Evolutionary conservation across 495 filamentous ascomycete species (phyloP), one percentile per base, ranked within the genome.

Genomic region (Tuber calosporum): DNA sequence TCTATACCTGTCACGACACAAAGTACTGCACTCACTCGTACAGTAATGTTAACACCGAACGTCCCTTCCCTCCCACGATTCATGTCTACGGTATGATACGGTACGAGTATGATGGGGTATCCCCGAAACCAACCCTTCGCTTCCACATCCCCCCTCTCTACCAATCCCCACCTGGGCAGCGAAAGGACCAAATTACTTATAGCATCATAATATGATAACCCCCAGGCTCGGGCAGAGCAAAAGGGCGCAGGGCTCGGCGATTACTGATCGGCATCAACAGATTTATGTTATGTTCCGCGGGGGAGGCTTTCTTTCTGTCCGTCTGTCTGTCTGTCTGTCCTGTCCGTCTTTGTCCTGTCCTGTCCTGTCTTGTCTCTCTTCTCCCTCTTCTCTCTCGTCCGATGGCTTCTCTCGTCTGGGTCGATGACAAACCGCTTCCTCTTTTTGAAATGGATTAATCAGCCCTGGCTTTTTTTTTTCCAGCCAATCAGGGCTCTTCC

Each of bases 401-500:
- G 53, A 62, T 30, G 30, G 53, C 30, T 30, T 62, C 53, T 30
- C 13, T 9, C 30, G 53, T 30, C n/a, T 62, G 53, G 53, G 53
- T 62, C 53, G 53, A 62, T 62, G 53, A 62, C 53, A 62, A 62
- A 62, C 30, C 53, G 53, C 26, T 62, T 62, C 53, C 53, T 62
- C 53, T 62, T 62, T 62, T 30, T 3, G 53, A 26, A 30, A 30
- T 30, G n/a, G 53, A 62, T 62, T 62, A 62, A 62, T 62, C 53
- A 62, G 53, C 53, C 45, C 53, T 62, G 53, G n/a, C 53, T 62
- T 58, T 40, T 62, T 53, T 53, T 30, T n/a, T 17, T 17, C 53
- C 53, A 62, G 2, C 53, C 53, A 62, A 62, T 62, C 53, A 62
- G 26, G 11, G 11, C 53, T 15, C 9, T 30, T 30, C 0, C 53